Percentiles rank a stretch among this genome's conserved stretches.
phyloP scores from a whole-genome alignment of 176 grass and related monocot species.

The Panicum miliaceum region DNA sequence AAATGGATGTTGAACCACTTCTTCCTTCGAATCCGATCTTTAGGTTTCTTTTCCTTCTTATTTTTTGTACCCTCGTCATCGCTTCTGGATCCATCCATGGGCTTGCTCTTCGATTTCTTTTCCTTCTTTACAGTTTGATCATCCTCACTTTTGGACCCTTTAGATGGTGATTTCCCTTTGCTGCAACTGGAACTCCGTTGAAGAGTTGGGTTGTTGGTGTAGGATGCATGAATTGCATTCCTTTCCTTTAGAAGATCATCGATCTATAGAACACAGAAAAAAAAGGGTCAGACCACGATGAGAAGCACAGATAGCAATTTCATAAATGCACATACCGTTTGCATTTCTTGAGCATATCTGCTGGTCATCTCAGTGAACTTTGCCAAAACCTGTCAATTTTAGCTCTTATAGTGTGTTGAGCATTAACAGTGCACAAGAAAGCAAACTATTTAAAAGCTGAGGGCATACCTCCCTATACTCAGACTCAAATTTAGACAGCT shows the following conservation, averaged over 20 bases:
- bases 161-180: slow-evolving; percentile 69
- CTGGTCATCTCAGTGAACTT: slow-evolving; percentile 95
- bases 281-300: slow-evolving; percentile 1
- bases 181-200: slow-evolving; percentile 69
- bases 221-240: slow-evolving; percentile 87
- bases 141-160: slow-evolving; percentile 62
- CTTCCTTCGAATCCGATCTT: slow-evolving; percentile 70
- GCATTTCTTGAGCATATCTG: slow-evolving; percentile 97
- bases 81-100: slow-evolving; percentile 21
- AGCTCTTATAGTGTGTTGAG: slow-evolving; percentile 28
- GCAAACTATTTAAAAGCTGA: background rate
- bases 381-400: slow-evolving; percentile 68
- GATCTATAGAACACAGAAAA: slow-evolving; percentile 61
- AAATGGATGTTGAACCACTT: slow-evolving; percentile 96
- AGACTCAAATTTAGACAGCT: slow-evolving; percentile 91
- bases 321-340: slow-evolving; percentile 62
- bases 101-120: slow-evolving; percentile 55
- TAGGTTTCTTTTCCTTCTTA: slow-evolving; percentile 62
- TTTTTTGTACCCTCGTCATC: slow-evolving; percentile 46
- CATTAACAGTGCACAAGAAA: slow-evolving; percentile 1
- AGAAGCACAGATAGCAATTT: slow-evolving; percentile 3
- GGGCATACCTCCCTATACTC: slow-evolving; percentile 86
- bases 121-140: slow-evolving; percentile 56
- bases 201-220: slow-evolving; percentile 70
- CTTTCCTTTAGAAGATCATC: slow-evolving; percentile 92